Conservation (phyloP, 371 early-diverging fungal genomes). For the Apophysomyces sp. region DNA sequence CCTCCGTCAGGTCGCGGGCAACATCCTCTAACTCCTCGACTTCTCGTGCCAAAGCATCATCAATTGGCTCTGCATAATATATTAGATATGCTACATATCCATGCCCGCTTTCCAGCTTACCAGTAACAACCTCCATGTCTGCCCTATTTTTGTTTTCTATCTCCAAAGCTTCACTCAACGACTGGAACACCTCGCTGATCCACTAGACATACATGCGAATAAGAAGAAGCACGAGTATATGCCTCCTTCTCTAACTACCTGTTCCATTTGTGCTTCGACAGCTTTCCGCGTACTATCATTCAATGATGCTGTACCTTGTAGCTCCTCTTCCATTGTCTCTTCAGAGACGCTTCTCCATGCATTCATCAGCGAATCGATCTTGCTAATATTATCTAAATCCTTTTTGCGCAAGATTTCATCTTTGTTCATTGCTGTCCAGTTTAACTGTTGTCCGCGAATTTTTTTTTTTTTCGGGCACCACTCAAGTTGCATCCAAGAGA, state of each 20-base stretch:
- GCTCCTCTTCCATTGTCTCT: not conserved
- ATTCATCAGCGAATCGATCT: not conserved
- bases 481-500: too few relatives aligned
- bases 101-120: not conserved
- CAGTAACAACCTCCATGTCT: too few relatives aligned
- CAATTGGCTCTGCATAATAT: not conserved
- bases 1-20: not conserved
- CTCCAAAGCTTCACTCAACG: not conserved
- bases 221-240: not conserved
- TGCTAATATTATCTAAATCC: not conserved
- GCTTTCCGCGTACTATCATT: not conserved
- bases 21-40: not conserved
- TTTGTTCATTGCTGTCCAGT: too few relatives aligned
- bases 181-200: not conserved
- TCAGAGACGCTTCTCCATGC: not conserved
- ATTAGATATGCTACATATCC: not conserved
- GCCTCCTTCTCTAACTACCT: not conserved
- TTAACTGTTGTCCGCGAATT: too few relatives aligned
- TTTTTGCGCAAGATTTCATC: too few relatives aligned
- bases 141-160: not conserved
- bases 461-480: too few relatives aligned
- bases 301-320: not conserved
- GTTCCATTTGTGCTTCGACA: not conserved
- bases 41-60: not conserved
- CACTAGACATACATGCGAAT: not conserved